Conservation (phyloP, 306 rosid species). For the Hippophae tibetana region DNA sequence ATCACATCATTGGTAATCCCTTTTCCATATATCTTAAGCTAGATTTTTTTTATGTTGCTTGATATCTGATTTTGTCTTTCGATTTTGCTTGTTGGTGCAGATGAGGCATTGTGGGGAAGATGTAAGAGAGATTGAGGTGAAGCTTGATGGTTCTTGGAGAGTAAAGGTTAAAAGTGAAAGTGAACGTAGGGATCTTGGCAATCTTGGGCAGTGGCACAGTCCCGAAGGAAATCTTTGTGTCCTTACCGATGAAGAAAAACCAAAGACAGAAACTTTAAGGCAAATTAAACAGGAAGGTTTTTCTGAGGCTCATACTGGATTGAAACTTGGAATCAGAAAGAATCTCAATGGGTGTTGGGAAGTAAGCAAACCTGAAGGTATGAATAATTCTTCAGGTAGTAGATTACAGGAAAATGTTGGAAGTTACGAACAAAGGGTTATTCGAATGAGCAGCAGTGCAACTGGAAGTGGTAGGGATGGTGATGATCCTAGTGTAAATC, state of each 20-base stretch:
- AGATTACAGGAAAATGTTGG: conserved; percentile 46
- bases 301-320: conserved; percentile 61
- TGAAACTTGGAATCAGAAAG: conserved; percentile 70
- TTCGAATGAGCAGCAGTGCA: conserved; percentile 94
- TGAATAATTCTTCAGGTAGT: conserved; percentile 49
- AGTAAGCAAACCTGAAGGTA: conserved; percentile 63
- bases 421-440: conserved; percentile 52
- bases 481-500: conserved; percentile 91
- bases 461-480: conserved; percentile 81
- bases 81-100: conserved; percentile 31
- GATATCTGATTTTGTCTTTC: neutral
- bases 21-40: conserved; percentile 1
- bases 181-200: conserved; percentile 68
- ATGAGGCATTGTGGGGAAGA: conserved; percentile 88
- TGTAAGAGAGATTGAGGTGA: conserved; percentile 77
- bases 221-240: conserved; percentile 57
- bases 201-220: conserved; percentile 67
- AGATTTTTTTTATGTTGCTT: neutral
- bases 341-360: conserved; percentile 78
- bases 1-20: conserved; percentile 60
- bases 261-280: conserved; percentile 42
- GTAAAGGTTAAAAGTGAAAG: conserved; percentile 71
- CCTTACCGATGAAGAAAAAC: conserved; percentile 33
- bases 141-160: conserved; percentile 98
- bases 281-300: conserved; percentile 72